Base-by-base conservation (phyloP, 2,329 filamentous ascomycete species). In the Zasmidium cellare region DNA sequence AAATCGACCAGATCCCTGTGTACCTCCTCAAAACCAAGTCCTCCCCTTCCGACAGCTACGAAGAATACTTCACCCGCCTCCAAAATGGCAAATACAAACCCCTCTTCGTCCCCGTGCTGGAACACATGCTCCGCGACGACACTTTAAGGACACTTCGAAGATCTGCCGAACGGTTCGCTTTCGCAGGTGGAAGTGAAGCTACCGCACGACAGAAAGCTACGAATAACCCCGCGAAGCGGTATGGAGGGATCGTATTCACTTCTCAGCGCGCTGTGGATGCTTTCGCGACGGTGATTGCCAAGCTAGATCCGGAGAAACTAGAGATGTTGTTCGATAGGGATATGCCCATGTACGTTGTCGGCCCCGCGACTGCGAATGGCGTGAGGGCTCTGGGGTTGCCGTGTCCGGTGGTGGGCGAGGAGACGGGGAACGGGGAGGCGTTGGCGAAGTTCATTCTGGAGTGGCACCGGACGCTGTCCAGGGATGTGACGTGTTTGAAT, bases 261-360 rank as follows among this genome's bases (percentile, higher is more conserved):
- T 92, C 89, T 7, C 91, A 94, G 72, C 83, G 90, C 50, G 89
- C 91, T 1, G 90, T 94, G 2, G 91, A 94, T 71, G 89, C 88
- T 0, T 91, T 94, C 67, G 77, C 84, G 2, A 77, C 82, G 47
- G 75, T 91, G 9, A 80, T 91, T 0, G 75, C 81, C 14, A 82
- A 84, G 28, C 77, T 83, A 22, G 64, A 68, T 47, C 65, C 68
- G 5, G 50, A 55, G 22, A 69, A 68, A 50, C 55, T 75, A 12
- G 67, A 73, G n/a, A 59, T 71, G 44, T 63, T 78, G 28, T 76
- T 78, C 18, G 76, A 78, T 38, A 59, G 61, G 74, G 83, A 65
- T 68, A 83, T 71, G 72, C 90, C 64, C 78, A 83, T 93, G 46
- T 94, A 93, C 73, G 90, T 88, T 59, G 90, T 94, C 53, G 90